Evolutionary conservation across 1,284 basidiomycete genomes (phyloP).

Genomic region (Cystobasidium pallidum): DNA sequence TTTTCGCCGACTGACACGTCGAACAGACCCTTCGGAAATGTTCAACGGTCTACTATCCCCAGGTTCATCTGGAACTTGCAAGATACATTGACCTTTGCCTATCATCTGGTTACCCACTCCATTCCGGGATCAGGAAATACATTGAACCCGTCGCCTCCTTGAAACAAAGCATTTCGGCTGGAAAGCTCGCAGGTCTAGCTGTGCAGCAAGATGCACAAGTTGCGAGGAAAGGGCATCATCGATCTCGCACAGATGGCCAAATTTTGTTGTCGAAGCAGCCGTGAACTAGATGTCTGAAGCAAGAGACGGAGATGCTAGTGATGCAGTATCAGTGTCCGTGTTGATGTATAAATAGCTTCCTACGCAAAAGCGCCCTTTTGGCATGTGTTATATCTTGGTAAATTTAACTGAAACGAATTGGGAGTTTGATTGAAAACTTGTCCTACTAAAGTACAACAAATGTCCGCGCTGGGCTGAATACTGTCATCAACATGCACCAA

Average conservation of each 20-base stretch:
- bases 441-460: background rate
- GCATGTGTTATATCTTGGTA: background rate
- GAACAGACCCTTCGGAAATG: conserved; percentile 85
- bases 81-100: conserved; percentile 69
- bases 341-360: conserved; percentile 4
- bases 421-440: background rate
- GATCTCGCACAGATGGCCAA: conserved; percentile 33
- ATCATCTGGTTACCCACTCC: conserved; percentile 36
- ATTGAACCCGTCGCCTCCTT: conserved; percentile 28
- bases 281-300: background rate
- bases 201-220: background rate
- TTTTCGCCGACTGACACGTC: background rate
- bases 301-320: background rate
- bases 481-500: conserved; percentile 8
- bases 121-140: conserved; percentile 25
- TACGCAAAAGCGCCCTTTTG: background rate
- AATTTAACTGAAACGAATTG: background rate
- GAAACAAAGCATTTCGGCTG: conserved; percentile 29
- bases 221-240: conserved; percentile 17
- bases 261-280: conserved; percentile 5
- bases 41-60: conserved; percentile 87
- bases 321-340: background rate
- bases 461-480: too few species aligned
- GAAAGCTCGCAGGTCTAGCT: conserved; percentile 8
- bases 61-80: conserved; percentile 84